Evolutionary conservation across 345 rosid species (phyloP).

Genomic region (Salix koriyanagi): DNA sequence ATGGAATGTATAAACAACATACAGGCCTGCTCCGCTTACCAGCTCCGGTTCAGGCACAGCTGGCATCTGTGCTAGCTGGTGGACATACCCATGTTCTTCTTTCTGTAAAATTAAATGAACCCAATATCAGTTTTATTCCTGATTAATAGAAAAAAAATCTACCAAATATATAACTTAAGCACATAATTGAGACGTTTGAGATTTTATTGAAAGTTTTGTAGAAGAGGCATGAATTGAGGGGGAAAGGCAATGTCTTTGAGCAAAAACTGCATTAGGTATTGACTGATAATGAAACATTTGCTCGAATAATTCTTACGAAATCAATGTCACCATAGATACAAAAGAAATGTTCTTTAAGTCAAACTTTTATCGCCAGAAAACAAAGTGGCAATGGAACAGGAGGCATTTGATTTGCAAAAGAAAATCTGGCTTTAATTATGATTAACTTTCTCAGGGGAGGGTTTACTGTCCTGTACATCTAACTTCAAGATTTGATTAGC

Average conservation of each 20-base stretch:
- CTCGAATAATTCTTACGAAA: not conserved
- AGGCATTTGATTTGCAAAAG: not conserved
- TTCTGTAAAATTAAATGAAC: conserved; percentile 41
- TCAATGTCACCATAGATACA: not conserved
- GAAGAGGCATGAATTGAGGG: not conserved
- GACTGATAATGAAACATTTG: not conserved
- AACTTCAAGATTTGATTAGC: not conserved
- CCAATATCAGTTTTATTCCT: not conserved
- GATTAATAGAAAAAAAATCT: not conserved
- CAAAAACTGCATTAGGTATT: not conserved
- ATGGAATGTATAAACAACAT: conserved; percentile 1
- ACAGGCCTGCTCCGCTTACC: conserved; percentile 37
- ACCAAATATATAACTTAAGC: not conserved
- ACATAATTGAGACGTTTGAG: not conserved
- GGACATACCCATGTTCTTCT: conserved; percentile 69
- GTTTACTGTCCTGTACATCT: not conserved
- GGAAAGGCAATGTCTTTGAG: not conserved
- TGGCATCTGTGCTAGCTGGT: conserved; percentile 67
- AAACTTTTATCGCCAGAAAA: not conserved
- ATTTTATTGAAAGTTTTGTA: not conserved
- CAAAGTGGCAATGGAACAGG: not conserved
- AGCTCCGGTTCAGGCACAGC: conserved; percentile 69
- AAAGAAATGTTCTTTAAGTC: not conserved
- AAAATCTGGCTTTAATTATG: no score
- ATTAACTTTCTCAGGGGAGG: not conserved